A percentile compares a stretch with the other conserved stretches of the same genome.
Evolutionary conservation across 2,329 filamentous ascomycete genomes (phyloP).

Genomic region (Cephalotrichum gorgonifer): DNA sequence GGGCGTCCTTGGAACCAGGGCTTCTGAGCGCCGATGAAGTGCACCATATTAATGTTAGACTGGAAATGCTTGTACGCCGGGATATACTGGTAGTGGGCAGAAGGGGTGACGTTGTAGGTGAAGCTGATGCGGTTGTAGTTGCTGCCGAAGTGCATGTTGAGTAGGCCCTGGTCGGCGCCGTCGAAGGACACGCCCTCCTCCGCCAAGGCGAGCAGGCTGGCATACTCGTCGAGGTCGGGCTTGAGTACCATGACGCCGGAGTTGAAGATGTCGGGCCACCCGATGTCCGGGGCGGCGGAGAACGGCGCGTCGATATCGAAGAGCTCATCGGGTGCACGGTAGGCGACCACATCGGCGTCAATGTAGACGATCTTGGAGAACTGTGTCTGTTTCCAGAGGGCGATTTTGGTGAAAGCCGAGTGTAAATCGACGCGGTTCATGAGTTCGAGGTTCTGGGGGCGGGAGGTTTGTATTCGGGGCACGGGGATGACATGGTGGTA

Average conservation of each 20-base stretch:
- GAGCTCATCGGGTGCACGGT: conserved; percentile 86
- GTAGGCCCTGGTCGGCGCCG: conserved; percentile 86
- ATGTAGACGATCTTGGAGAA: conserved; percentile 91
- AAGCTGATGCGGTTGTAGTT: conserved; percentile 84
- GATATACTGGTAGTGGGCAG: conserved; percentile 92
- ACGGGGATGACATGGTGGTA: conserved; percentile 89
- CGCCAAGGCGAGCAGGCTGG: conserved; percentile 74
- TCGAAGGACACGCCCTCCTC: conserved; percentile 87
- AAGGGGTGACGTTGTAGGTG: conserved; percentile 94
- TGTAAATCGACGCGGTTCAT: conserved; percentile 88
- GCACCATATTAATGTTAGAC: conserved; percentile 77
- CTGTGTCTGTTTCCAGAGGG: conserved; percentile 82
- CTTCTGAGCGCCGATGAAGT: conserved; percentile 89
- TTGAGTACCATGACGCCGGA: conserved; percentile 90
- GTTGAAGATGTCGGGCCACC: conserved; percentile 98
- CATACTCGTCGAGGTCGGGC: conserved; percentile 80
- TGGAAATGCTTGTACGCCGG: conserved; percentile 92
- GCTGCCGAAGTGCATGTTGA: conserved; percentile 88
- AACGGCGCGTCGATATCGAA: conserved; percentile 55
- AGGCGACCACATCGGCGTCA: conserved; percentile 86
- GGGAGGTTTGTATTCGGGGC: conserved; percentile 64
- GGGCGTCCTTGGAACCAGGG: conserved; percentile 67
- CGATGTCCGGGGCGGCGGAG: conserved; percentile 80
- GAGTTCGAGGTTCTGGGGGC: conserved; percentile 72
- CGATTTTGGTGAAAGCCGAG: conserved; percentile 93